Evolutionary conservation across 805 yeast species (phyloP).

Genomic region (Teunomyces stri): DNA sequence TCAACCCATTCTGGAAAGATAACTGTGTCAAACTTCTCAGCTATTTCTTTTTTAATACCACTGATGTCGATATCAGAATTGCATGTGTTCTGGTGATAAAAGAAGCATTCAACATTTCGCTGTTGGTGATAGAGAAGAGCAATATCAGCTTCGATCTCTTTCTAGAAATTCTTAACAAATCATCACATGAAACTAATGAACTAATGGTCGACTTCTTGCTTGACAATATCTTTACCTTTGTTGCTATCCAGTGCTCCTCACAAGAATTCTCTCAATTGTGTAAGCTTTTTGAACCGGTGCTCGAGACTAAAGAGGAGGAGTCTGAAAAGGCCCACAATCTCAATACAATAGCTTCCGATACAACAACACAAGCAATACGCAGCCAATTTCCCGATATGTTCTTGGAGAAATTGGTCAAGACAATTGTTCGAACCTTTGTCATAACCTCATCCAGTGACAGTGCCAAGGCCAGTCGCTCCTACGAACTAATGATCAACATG

Average conservation of each 20-base stretch:
- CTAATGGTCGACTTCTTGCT: conserved; percentile 30
- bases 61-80: conserved; percentile 23
- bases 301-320: conserved; percentile 6
- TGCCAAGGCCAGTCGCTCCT: conserved; percentile 28
- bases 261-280: conserved; percentile 16
- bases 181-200: conserved; percentile 28
- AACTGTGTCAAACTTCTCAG: conserved; percentile 45
- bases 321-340: not conserved
- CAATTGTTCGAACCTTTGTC: conserved; percentile 24
- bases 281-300: conserved; percentile 10
- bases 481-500: conserved; percentile 30
- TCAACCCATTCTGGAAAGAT: conserved; percentile 50
- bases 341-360: not conserved
- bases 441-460: conserved; percentile 20
- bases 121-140: conserved; percentile 24
- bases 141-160: conserved; percentile 32
- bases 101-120: conserved; percentile 35
- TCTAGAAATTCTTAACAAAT: conserved; percentile 27
- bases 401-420: conserved; percentile 20
- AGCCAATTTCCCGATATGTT: conserved; percentile 4
- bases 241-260: conserved; percentile 15
- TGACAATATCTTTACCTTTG: conserved; percentile 23
- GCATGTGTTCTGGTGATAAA: conserved; percentile 34
- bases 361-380: not conserved
- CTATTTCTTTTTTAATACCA: conserved; percentile 37